Conservation (phyloP, 352 stramenopile genomes). For the Globisporangium okanoganense region DNA sequence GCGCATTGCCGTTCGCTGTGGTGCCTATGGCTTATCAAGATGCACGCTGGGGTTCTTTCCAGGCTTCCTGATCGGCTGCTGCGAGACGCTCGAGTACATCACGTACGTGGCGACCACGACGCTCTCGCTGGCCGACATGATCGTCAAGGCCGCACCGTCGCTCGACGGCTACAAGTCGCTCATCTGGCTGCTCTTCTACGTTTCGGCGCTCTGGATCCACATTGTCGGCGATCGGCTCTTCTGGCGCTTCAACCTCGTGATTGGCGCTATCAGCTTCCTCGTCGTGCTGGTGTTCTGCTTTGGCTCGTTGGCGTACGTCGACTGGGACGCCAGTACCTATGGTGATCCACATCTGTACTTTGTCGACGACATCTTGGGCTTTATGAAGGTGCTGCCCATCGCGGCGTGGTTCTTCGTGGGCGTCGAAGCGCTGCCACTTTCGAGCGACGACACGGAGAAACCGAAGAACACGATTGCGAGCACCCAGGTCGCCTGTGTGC, state of each 20-base stretch:
- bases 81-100: constrained; percentile 39
- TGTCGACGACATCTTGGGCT: constrained; percentile 5
- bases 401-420: constrained; percentile 29
- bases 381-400: constrained; percentile 20
- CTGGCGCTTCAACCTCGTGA: constrained; percentile 20
- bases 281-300: constrained; percentile 19
- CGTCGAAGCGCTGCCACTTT: constrained; percentile 24
- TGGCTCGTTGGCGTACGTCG: constrained; percentile 15
- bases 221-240: constrained; percentile 16
- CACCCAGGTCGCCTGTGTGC: constrained; percentile 36
- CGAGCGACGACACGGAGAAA: constrained; percentile 29
- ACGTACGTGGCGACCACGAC: constrained; percentile 33
- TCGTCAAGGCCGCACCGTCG: background rate
- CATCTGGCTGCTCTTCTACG: constrained; percentile 17
- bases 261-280: constrained; percentile 9
- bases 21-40: constrained; percentile 3
- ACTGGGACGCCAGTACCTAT: background rate
- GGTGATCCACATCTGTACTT: background rate
- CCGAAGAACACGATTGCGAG: constrained; percentile 37
- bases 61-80: constrained; percentile 31
- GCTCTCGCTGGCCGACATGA: constrained; percentile 17
- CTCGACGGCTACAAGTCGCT: background rate
- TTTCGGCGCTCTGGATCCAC: constrained; percentile 17
- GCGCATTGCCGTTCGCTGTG: constrained; percentile 27
- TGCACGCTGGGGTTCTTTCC: constrained; percentile 15